Conservation (phyloP, 805 yeast species). For the Starmerella lactis-condensi region DNA sequence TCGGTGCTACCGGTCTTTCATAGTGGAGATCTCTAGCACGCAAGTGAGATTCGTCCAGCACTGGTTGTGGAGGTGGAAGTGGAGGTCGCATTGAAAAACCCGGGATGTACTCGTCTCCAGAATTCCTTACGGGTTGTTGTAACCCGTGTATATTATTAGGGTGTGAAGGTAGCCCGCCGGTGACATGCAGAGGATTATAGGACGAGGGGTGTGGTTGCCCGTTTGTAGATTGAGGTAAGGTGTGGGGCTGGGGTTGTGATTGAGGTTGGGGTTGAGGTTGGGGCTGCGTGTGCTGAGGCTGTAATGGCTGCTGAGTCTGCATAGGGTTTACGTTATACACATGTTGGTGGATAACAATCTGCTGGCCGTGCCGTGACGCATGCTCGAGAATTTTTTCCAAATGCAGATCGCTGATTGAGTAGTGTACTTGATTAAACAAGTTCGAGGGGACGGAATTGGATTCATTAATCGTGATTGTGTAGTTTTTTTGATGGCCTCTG, state of each 20-base stretch:
- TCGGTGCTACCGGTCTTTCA: no score
- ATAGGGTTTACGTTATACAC: constrained; percentile 25
- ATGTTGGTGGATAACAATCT: constrained; percentile 63
- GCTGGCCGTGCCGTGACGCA: constrained; percentile 17
- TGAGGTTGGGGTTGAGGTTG: not conserved
- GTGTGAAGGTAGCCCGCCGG: no score
- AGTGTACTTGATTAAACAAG: constrained; percentile 10
- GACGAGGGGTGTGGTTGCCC: not conserved
- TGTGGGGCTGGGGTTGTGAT: not conserved
- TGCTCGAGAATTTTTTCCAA: constrained; percentile 16
- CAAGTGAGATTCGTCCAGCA: no score
- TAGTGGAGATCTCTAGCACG: no score
- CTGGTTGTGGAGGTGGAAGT: no score
- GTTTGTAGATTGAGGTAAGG: not conserved
- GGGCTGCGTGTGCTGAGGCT: not conserved
- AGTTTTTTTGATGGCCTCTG: constrained; percentile 3
- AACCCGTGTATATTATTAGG: no score
- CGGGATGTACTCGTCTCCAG: no score
- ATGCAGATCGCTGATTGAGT: constrained; percentile 13
- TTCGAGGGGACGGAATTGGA: not conserved
- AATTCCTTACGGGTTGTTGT: no score
- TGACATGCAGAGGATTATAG: no score
- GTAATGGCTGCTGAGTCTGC: not conserved
- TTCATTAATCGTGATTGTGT: constrained; percentile 12
- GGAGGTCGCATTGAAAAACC: no score